Evolutionary conservation across 2,329 filamentous ascomycete genomes (phyloP), one percentile per base, ranked within the genome.

Genomic region (Colletotrichum destructivum): DNA sequence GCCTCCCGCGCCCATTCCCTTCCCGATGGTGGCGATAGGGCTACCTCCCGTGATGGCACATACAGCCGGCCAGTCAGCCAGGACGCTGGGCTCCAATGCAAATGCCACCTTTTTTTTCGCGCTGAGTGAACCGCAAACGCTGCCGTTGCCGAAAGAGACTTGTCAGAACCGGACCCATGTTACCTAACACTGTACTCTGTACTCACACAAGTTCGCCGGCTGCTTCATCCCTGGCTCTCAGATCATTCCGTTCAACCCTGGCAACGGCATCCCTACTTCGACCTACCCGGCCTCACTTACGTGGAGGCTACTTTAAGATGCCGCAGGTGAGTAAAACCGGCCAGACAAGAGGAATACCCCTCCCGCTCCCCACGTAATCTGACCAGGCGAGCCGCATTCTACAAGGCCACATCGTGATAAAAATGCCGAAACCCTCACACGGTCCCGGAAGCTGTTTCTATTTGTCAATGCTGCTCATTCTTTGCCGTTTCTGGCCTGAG

Each of bases 221-320:
- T 67, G 40, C 44, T 61, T 18, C 49, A 56, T 57, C 60, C 60
- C 60, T 61, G 46, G n/a, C 55, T 9, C 12, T 11, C 18, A 6
- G n/a, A 8, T 35, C 44, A n/a, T 23, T 6, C 49, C 11, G 18
- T 3, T 61, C 35, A 62, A 38, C 44, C 63, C 49, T 62, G 40
- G 49, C 68, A 71, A 23, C 68, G 63, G 35, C 56, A 68, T 68
- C 68, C 52, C 69, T 60, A 47, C 57, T 18, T 54, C 51, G 8
- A 18, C 46, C 38, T 46, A 26, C 11, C 40, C 13, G 56, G 15
- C 40, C 38, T 42, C 12, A 40, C 15, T 62, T 52, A n/a, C 42
- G 40, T 55, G 54, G 31, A 60, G 52, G 16, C 59, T 7, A 18
- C 52, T 62, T 68, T 59, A 57, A 51, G 51, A 59, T 71, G 8